Evolutionary conservation across 306 rosid genomes (phyloP).

Genomic region (Ormosia semicastrata): DNA sequence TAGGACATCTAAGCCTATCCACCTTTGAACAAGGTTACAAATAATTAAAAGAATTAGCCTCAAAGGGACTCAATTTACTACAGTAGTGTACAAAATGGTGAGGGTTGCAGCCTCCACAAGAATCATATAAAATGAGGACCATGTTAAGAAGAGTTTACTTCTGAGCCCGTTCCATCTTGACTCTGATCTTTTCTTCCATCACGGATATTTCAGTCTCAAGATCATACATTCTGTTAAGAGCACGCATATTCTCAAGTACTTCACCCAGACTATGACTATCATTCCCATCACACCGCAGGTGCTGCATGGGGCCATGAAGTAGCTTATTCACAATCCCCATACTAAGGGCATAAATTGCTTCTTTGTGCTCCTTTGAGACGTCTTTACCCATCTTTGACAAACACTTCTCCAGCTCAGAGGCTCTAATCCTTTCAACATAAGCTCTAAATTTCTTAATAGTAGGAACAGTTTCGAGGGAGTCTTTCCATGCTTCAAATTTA

Average conservation of each 20-base stretch:
- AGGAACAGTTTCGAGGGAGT: slow-evolving; percentile 84
- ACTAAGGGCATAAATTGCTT: slow-evolving; percentile 77
- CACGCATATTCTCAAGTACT: slow-evolving; percentile 79
- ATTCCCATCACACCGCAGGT: slow-evolving; percentile 72
- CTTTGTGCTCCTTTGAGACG: slow-evolving; percentile 63
- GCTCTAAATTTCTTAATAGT: slow-evolving; percentile 89
- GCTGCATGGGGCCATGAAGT: slow-evolving; percentile 92
- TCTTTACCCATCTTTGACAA: slow-evolving; percentile 72
- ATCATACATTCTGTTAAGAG: slow-evolving; percentile 87
- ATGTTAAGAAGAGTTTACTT: slow-evolving; percentile 34
- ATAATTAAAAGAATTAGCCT: slow-evolving; percentile 37
- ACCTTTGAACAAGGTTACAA: slow-evolving; percentile 12
- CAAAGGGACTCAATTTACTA: slow-evolving; percentile 10
- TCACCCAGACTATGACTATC: slow-evolving; percentile 50
- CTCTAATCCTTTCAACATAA: slow-evolving; percentile 74
- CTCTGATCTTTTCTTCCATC: slow-evolving; percentile 76
- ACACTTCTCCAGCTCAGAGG: slow-evolving; percentile 78
- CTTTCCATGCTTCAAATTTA: slow-evolving; percentile 81
- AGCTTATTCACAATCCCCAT: slow-evolving; percentile 69
- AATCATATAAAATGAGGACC: slow-evolving; percentile 19
- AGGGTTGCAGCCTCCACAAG: not conserved
- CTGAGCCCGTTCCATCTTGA: slow-evolving; percentile 53
- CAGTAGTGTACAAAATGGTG: slow-evolving; percentile 28
- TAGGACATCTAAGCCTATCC: slow-evolving; percentile 6
- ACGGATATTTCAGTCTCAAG: slow-evolving; percentile 71